A percentile compares a stretch with the other conserved stretches of the same genome.
These are phyloP conservation scores for Cicer yamashitae DNA, from an alignment of 306 rosid species.

Conservation along the genomic window DNA sequence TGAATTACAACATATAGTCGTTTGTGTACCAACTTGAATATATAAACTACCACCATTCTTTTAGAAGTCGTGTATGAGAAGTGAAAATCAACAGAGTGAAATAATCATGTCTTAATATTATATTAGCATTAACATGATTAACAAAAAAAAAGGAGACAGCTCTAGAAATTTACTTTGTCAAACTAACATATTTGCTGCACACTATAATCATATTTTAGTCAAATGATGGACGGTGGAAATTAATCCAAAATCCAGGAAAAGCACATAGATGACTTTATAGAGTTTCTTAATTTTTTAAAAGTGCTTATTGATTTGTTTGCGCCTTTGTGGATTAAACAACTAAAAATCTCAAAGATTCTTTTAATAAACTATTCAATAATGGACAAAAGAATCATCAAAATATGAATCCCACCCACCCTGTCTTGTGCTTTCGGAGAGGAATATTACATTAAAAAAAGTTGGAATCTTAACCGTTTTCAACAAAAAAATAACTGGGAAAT, in stretches of 20 bases:
- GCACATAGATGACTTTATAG: slow-evolving; percentile 21
- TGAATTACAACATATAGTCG: too few species aligned
- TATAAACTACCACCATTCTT: too few species aligned
- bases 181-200: slow-evolving; percentile 21
- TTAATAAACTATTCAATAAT: slow-evolving; percentile 26
- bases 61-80: too few species aligned
- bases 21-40: too few species aligned
- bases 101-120: not conserved
- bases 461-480: slow-evolving; percentile 29
- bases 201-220: not conserved
- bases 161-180: not conserved
- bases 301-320: not conserved
- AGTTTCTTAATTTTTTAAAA: slow-evolving; percentile 6
- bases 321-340: slow-evolving; percentile 3
- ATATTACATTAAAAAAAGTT: not conserved
- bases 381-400: slow-evolving; percentile 37
- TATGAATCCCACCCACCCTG: slow-evolving; percentile 29
- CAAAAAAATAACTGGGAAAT: not conserved
- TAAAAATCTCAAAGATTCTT: not conserved
- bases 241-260: slow-evolving; percentile 1
- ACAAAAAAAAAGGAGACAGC: not conserved
- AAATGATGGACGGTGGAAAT: slow-evolving; percentile 3
- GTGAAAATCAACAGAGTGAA: not conserved
- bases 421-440: not conserved
- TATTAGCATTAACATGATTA: too few species aligned